Evolutionary conservation across 352 stramenopile genomes (phyloP).

Genomic region (Phytopythium mirpurense): DNA sequence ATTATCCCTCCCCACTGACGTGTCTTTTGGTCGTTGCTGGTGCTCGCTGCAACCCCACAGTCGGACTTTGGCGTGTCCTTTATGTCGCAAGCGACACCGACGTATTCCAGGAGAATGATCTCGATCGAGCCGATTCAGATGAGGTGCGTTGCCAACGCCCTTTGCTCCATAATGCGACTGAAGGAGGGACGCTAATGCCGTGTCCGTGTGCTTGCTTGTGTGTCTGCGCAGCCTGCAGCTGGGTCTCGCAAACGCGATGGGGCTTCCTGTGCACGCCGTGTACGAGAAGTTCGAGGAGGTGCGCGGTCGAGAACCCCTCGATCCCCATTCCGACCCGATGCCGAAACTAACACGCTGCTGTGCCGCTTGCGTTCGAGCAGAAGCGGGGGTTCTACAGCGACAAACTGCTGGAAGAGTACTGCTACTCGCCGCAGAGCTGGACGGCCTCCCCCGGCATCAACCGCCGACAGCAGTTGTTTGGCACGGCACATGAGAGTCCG

Average conservation of each 20-base stretch:
- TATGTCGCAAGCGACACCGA: slow-evolving; percentile 44
- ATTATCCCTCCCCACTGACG: no score
- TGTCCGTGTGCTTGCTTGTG: not conserved
- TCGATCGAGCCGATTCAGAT: slow-evolving; percentile 76
- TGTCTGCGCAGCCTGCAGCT: slow-evolving; percentile 51
- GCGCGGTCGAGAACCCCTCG: not conserved
- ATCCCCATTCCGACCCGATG: not conserved
- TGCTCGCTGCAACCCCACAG: slow-evolving; percentile 20
- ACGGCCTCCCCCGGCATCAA: slow-evolving; percentile 64
- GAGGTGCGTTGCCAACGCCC: slow-evolving; percentile 32
- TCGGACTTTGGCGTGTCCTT: slow-evolving; percentile 82
- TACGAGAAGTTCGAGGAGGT: slow-evolving; percentile 81
- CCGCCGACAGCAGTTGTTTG: slow-evolving; percentile 67
- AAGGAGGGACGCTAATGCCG: no score
- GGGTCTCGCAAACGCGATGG: slow-evolving; percentile 63
- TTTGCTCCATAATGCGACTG: not conserved
- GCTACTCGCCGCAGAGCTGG: slow-evolving; percentile 82
- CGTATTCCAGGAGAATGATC: slow-evolving; percentile 50
- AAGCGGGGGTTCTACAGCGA: slow-evolving; percentile 78
- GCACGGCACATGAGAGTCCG: slow-evolving; percentile 52
- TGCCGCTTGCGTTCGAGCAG: slow-evolving; percentile 16
- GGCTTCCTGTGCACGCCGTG: slow-evolving; percentile 55
- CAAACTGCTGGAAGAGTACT: slow-evolving; percentile 78
- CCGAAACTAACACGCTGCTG: not conserved
- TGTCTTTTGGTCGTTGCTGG: no score